Conservation (phyloP, 2,329 filamentous ascomycete species). For the Conoideocrella luteorostrata region DNA sequence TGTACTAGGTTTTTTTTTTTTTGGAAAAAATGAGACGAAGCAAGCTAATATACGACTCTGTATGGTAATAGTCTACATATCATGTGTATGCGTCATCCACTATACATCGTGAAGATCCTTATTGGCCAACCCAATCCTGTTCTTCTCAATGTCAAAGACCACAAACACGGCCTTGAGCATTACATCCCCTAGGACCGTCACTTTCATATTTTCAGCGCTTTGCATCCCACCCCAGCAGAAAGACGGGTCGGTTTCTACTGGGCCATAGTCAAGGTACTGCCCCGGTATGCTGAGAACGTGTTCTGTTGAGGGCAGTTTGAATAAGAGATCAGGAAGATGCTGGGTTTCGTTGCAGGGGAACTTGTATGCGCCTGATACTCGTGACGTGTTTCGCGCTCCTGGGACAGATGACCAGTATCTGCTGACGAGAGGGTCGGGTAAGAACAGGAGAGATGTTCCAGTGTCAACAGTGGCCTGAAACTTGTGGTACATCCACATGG, state of each 20-base stretch:
- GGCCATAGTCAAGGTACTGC: constrained; percentile 47
- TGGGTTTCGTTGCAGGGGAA: constrained; percentile 50
- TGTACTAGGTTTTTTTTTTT: neutral
- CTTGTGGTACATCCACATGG: constrained; percentile 38
- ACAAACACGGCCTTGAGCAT: constrained; percentile 75
- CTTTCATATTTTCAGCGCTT: constrained; percentile 35
- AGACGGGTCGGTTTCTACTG: constrained; percentile 38
- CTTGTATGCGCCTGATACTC: constrained; percentile 47
- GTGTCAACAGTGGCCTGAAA: constrained; percentile 59
- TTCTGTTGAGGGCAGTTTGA: constrained; percentile 44
- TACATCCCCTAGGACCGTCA: constrained; percentile 69
- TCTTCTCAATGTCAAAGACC: constrained; percentile 54
- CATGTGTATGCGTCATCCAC: neutral
- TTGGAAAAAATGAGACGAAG: neutral
- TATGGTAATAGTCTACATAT: neutral
- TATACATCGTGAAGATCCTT: constrained; percentile 28
- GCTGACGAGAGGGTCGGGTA: constrained; percentile 47
- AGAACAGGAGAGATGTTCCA: constrained; percentile 60
- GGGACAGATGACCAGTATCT: constrained; percentile 54
- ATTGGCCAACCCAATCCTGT: constrained; percentile 36
- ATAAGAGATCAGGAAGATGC: constrained; percentile 50
- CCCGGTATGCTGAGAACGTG: constrained; percentile 49
- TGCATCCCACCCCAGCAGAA: constrained; percentile 75
- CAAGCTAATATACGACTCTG: too few relatives aligned
- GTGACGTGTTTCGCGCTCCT: constrained; percentile 35